These are phyloP conservation scores for Fusarium transvaalense DNA, from an alignment of 2,329 filamentous ascomycete genomes.

Conservation along the genomic window DNA sequence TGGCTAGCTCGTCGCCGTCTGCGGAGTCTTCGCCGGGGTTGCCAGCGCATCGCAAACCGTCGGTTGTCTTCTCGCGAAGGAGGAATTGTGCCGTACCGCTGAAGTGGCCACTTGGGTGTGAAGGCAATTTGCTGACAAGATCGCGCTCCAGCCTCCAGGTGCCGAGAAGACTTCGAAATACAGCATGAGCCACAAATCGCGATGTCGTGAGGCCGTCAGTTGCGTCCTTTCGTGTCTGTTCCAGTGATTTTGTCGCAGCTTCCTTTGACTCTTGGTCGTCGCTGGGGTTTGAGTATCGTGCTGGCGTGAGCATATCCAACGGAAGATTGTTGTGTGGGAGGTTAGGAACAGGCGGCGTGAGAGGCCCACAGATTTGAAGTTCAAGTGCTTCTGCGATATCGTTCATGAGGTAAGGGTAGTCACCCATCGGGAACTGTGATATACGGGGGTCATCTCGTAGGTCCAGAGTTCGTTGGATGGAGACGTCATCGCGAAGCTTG, in stretches of 20 bases:
- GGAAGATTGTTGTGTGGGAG: slow-evolving; percentile 58
- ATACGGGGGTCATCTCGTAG: slow-evolving; percentile 65
- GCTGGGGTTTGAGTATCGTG: slow-evolving; percentile 62
- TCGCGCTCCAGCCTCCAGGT: slow-evolving; percentile 73
- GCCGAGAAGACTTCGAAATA: slow-evolving; percentile 79
- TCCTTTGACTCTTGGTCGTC: slow-evolving; percentile 54
- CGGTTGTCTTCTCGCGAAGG: slow-evolving; percentile 69
- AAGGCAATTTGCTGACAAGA: slow-evolving; percentile 65
- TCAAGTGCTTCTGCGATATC: slow-evolving; percentile 72
- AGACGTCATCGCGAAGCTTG: slow-evolving; percentile 60
- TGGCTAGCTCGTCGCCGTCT: slow-evolving; percentile 53
- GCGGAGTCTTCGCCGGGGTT: slow-evolving; percentile 16
- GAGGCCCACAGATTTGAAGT: slow-evolving; percentile 59
- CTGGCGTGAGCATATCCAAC: slow-evolving; percentile 68
- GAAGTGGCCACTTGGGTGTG: slow-evolving; percentile 74
- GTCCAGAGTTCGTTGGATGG: slow-evolving; percentile 60
- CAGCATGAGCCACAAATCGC: slow-evolving; percentile 71
- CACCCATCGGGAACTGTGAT: slow-evolving; percentile 85
- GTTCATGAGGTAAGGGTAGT: slow-evolving; percentile 82
- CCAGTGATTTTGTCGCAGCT: slow-evolving; percentile 59
- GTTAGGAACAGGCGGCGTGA: slow-evolving; percentile 37
- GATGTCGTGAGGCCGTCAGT: slow-evolving; percentile 58
- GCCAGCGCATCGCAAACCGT: slow-evolving; percentile 58
- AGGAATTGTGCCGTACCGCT: slow-evolving; percentile 74
- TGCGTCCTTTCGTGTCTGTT: slow-evolving; percentile 60